Percentiles rank a stretch among this genome's conserved stretches.
Conservation (phyloP, 345 rosid genomes). For the Pugionium cornutum region DNA sequence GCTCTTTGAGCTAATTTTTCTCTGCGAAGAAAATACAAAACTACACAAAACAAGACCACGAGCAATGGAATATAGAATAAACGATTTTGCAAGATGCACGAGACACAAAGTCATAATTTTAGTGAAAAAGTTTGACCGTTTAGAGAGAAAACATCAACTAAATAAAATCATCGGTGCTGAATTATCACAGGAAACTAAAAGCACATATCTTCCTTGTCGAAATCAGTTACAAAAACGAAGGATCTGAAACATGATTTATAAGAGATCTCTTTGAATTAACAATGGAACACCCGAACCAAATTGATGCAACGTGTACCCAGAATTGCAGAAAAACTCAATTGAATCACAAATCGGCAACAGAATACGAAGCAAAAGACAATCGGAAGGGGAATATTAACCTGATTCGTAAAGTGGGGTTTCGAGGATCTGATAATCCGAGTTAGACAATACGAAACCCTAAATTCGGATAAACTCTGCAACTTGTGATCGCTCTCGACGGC, state of each 20-base stretch:
- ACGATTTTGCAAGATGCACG: too few species aligned
- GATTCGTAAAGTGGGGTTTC: slow-evolving; percentile 23
- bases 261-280: not conserved
- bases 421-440: slow-evolving; percentile 14
- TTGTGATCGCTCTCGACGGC: too few species aligned
- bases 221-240: not conserved
- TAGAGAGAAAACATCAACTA: not conserved
- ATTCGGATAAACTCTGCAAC: slow-evolving; percentile 21
- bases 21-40: too few species aligned
- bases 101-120: too few species aligned
- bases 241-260: not conserved
- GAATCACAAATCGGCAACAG: not conserved
- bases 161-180: not conserved
- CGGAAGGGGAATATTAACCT: slow-evolving; percentile 16
- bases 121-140: too few species aligned
- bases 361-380: not conserved
- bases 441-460: slow-evolving; percentile 36
- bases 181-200: not conserved
- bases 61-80: too few species aligned
- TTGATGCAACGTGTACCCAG: slow-evolving; percentile 5
- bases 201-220: not conserved
- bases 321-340: not conserved
- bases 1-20: too few species aligned
- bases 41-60: too few species aligned
- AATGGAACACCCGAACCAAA: not conserved